Evolutionary conservation across 1,284 basidiomycete genomes (phyloP).

Genomic region (Ceratobasidium sp.): DNA sequence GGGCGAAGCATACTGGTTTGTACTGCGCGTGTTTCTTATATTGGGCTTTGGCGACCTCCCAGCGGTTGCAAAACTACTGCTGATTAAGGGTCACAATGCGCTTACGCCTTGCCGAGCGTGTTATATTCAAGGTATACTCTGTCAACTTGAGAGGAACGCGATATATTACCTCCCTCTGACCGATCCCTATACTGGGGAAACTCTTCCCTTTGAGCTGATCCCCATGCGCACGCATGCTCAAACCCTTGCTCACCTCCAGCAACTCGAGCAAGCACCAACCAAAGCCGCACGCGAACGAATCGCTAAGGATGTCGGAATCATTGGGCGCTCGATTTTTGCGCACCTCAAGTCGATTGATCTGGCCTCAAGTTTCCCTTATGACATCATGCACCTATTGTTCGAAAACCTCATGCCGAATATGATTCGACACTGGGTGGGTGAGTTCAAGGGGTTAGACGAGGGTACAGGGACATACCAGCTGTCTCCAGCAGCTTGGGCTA

Average conservation of each 20-base stretch:
- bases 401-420: constrained; percentile 40
- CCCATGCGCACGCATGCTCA: constrained; percentile 30
- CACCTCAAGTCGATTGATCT: constrained; percentile 14
- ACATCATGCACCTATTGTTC: constrained; percentile 41
- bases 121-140: constrained; percentile 43
- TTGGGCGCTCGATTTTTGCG: constrained; percentile 7
- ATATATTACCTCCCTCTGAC: constrained; percentile 36
- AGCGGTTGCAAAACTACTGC: constrained; percentile 37
- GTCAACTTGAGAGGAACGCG: neutral
- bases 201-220: neutral
- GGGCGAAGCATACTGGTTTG: constrained; percentile 8
- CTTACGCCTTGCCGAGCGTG: constrained; percentile 39
- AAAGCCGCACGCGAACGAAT: neutral
- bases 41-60: constrained; percentile 39
- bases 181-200: neutral
- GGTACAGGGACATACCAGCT: neutral
- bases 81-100: constrained; percentile 40
- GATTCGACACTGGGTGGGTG: constrained; percentile 15
- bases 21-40: constrained; percentile 38
- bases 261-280: neutral
- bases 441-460: constrained; percentile 21
- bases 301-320: constrained; percentile 21
- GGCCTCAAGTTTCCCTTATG: constrained; percentile 38
- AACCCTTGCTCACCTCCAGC: constrained; percentile 2
- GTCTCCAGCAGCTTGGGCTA: neutral